These are phyloP conservation scores for Suillus sp. DNA, from an alignment of 768 basidiomycete genomes.

Conservation along the genomic window DNA sequence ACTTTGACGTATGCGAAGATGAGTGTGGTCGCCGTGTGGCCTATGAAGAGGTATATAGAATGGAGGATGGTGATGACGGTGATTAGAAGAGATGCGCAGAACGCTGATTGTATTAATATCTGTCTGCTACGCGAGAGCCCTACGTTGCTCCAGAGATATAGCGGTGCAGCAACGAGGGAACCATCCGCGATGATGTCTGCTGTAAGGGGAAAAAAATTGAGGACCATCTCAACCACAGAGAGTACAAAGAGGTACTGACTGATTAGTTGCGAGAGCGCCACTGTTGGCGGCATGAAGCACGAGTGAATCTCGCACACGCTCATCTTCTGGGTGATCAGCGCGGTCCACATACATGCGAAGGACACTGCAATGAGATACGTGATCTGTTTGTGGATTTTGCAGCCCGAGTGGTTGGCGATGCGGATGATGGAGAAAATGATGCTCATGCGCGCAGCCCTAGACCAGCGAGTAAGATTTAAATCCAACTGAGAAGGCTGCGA, in stretches of 20 bases:
- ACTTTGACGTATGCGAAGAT: slow-evolving; percentile 5
- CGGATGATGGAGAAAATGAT: slow-evolving; percentile 11
- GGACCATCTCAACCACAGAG: neutral
- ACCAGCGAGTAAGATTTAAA: neutral
- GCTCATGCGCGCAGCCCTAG: slow-evolving; percentile 9
- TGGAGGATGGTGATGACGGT: neutral
- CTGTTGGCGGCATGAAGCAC: neutral
- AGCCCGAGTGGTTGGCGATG: neutral
- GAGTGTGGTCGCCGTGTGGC: neutral
- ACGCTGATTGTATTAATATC: neutral
- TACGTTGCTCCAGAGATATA: neutral
- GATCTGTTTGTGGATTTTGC: neutral
- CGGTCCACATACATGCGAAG: slow-evolving; percentile 4
- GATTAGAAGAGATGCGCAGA: slow-evolving; percentile 1
- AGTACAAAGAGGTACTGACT: neutral
- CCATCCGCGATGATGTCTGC: neutral
- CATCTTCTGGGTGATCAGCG: slow-evolving; percentile 6
- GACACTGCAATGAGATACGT: slow-evolving; percentile 1
- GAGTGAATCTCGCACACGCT: neutral
- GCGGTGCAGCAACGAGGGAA: neutral
- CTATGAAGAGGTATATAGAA: neutral
- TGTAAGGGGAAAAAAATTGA: neutral
- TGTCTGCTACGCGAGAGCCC: slow-evolving; percentile 3
- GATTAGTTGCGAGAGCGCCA: neutral
- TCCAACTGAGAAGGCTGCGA: neutral